These are phyloP conservation scores for Amanita exitialis DNA, from an alignment of 768 basidiomycete species.

Conservation along the genomic window DNA sequence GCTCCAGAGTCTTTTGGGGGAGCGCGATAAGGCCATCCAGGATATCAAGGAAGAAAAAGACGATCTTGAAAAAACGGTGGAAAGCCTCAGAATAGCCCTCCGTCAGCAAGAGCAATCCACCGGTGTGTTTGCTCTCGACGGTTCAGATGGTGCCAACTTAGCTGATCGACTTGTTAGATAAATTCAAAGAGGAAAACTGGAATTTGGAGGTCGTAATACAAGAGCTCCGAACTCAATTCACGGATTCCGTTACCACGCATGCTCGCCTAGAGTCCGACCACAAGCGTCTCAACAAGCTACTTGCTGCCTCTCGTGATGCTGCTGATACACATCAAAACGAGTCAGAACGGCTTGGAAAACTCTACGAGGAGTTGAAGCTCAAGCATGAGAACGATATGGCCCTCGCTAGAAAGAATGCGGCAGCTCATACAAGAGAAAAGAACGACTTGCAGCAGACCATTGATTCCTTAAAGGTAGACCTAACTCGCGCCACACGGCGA, in stretches of 20 bases:
- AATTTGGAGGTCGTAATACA: slow-evolving; percentile 92
- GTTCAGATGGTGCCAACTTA: slow-evolving; percentile 2
- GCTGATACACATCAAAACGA: slow-evolving; percentile 86
- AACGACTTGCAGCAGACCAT: slow-evolving; percentile 78
- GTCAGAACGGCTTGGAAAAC: slow-evolving; percentile 53
- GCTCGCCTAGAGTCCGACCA: slow-evolving; percentile 76
- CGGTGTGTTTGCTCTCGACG: slow-evolving; percentile 33
- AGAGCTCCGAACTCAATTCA: slow-evolving; percentile 65
- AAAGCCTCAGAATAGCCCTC: slow-evolving; percentile 64
- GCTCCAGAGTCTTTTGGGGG: slow-evolving; percentile 81
- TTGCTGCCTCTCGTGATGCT: slow-evolving; percentile 63
- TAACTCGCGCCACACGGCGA: slow-evolving; percentile 51
- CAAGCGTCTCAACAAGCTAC: slow-evolving; percentile 67
- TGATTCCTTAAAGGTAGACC: slow-evolving; percentile 67
- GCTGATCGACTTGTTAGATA: slow-evolving; percentile 40
- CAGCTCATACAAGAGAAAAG: slow-evolving; percentile 86
- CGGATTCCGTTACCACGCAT: slow-evolving; percentile 52
- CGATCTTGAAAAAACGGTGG: slow-evolving; percentile 71
- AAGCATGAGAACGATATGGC: slow-evolving; percentile 96
- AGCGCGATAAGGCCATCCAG: slow-evolving; percentile 88
- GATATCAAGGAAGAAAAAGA: slow-evolving; percentile 91
- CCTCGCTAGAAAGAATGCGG: slow-evolving; percentile 78
- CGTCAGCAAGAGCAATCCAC: slow-evolving; percentile 72
- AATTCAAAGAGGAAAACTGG: slow-evolving; percentile 98
- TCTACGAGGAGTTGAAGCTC: slow-evolving; percentile 65